phyloP scores from a whole-genome alignment of 352 stramenopile genomes.

The Phytopythium kandeliae region DNA sequence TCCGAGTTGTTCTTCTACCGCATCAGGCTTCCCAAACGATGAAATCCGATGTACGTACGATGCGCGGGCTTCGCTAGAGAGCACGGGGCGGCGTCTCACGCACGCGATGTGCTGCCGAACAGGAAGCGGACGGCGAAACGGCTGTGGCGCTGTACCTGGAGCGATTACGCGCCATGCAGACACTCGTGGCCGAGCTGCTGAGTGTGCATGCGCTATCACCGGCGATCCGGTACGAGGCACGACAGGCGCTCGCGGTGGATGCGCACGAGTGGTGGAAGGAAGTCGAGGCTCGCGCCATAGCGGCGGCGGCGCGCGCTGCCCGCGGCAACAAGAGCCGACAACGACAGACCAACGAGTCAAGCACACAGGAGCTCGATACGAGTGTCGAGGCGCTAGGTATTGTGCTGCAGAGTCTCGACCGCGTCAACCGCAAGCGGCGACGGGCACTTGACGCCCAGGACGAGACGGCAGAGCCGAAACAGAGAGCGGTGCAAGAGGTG shows the following conservation, averaged over 20 bases:
- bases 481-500: not conserved
- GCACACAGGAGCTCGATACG: not conserved
- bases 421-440: slow-evolving; percentile 8
- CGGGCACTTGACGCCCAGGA: not conserved
- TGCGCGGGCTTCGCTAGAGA: no score
- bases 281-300: slow-evolving; percentile 24
- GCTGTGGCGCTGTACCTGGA: slow-evolving; percentile 17
- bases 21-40: no score
- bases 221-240: slow-evolving; percentile 23
- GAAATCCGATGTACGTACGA: no score
- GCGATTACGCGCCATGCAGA: slow-evolving; percentile 20
- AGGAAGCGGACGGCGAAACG: not conserved
- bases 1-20: no score
- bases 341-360: not conserved
- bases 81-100: no score
- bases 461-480: not conserved
- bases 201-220: slow-evolving; percentile 32
- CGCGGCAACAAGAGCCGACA: not conserved
- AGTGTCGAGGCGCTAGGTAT: slow-evolving; percentile 10
- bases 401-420: slow-evolving; percentile 15
- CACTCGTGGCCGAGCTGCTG: slow-evolving; percentile 25
- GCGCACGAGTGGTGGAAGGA: slow-evolving; percentile 37
- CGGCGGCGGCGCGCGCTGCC: slow-evolving; percentile 6
- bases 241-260: slow-evolving; percentile 26
- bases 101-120: not conserved